These are phyloP conservation scores for Cutaneotrichosporon daszewskae DNA, from an alignment of 1,284 basidiomycete genomes.

Conservation along the genomic window DNA sequence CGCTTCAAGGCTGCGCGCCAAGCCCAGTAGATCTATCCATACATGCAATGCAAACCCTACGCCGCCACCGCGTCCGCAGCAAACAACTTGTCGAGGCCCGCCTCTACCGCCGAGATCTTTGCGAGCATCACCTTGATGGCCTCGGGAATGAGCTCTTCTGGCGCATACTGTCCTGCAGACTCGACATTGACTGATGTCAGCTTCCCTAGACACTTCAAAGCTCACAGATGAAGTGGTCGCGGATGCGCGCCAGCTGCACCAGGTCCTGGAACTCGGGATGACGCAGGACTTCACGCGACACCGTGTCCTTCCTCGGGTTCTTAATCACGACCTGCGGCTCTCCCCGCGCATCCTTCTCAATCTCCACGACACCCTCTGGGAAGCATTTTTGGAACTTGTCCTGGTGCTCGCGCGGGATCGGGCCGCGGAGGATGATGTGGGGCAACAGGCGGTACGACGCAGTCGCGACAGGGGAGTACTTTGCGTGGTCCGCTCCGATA, in stretches of 20 bases:
- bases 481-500: constrained; percentile 93
- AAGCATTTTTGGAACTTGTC: constrained; percentile 85
- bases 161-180: constrained; percentile 79
- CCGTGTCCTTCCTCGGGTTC: constrained; percentile 71
- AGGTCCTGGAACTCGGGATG: constrained; percentile 84
- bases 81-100: constrained; percentile 39
- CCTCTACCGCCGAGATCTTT: constrained; percentile 58
- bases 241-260: constrained; percentile 76
- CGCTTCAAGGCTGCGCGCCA: constrained; percentile 40
- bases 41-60: constrained; percentile 4
- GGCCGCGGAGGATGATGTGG: constrained; percentile 70
- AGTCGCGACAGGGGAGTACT: constrained; percentile 95
- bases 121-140: constrained; percentile 74
- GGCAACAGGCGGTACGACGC: constrained; percentile 93
- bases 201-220: not conserved
- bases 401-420: constrained; percentile 57
- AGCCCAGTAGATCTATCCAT: not conserved
- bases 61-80: constrained; percentile 1
- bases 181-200: constrained; percentile 69
- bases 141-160: constrained; percentile 77
- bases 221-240: constrained; percentile 91
- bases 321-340: constrained; percentile 54
- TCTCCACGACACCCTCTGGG: constrained; percentile 77
- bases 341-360: constrained; percentile 53
- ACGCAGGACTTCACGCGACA: constrained; percentile 86